These are phyloP conservation scores for Leccinellum albellum DNA, from an alignment of 768 basidiomycete genomes.

Conservation along the genomic window DNA sequence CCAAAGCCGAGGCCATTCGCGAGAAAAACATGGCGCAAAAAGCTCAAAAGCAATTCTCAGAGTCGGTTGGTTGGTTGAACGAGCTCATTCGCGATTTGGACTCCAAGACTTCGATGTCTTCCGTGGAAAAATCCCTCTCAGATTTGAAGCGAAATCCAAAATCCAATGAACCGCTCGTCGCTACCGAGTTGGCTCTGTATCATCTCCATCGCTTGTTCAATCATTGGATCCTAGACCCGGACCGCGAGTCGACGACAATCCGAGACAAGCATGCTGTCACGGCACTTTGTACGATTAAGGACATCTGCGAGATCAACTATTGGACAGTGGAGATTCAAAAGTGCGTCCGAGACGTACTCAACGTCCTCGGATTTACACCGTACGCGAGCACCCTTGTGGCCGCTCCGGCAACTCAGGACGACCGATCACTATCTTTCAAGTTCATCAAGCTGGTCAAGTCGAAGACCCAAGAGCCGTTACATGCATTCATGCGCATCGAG, in stretches of 20 bases:
- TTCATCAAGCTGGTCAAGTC: conserved; percentile 54
- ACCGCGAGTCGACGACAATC: conserved; percentile 33
- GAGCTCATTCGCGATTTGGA: conserved; percentile 40
- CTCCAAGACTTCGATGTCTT: conserved; percentile 11
- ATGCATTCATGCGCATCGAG: conserved; percentile 52
- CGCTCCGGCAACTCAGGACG: conserved; percentile 11
- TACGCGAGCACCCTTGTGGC: conserved; percentile 29
- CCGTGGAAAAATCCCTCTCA: conserved; percentile 33
- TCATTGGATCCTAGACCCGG: conserved; percentile 48
- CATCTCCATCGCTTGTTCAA: conserved; percentile 48
- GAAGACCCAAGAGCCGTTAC: conserved; percentile 35
- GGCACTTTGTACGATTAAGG: conserved; percentile 48
- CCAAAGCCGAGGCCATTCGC: conserved; percentile 40
- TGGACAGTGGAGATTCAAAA: conserved; percentile 30
- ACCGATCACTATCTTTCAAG: conserved; percentile 42
- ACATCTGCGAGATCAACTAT: conserved; percentile 35
- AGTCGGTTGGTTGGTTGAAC: conserved; percentile 50
- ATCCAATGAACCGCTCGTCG: conserved; percentile 40
- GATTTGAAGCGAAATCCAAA: conserved; percentile 45
- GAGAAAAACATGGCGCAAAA: conserved; percentile 46
- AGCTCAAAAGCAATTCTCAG: conserved; percentile 36
- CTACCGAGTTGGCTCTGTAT: conserved; percentile 50
- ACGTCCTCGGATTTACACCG: conserved; percentile 45
- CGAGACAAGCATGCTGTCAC: conserved; percentile 46
- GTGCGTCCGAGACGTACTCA: conserved; percentile 39